Evolutionary conservation across 306 rosid species (phyloP), one percentile per base, ranked within the genome.

Genomic region (Sechiopsis laciniata): DNA sequence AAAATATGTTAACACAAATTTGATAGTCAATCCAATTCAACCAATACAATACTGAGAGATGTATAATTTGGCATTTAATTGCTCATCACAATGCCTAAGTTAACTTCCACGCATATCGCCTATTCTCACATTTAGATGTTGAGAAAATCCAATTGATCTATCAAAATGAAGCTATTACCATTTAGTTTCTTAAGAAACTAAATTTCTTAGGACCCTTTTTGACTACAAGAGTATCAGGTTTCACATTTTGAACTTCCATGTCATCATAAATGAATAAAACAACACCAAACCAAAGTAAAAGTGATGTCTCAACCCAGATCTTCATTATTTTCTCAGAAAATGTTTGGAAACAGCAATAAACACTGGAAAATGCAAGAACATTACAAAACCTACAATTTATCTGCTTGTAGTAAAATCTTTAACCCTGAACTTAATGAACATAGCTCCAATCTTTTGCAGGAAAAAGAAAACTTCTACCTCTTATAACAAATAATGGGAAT

Each of bases 351-450:
- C 71, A 64, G 53, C 52, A 8, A 64, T 17, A 22, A 69, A 46
- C 42, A 48, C 20, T 48, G 57, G 42, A 68, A 6, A 52, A 48
- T 48, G 50, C 73, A 68, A 68, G 70, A 5, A 37, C 19, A 9
- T 48, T 14, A 67, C 54, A 48, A 69, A 45, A 46, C 22, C 48
- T 21, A 46, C 32, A 46, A 21, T 7, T 45, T 21, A 22, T 21
- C 73, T 69, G 42, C 54, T 22, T 48, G 32, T 45, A 68, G 21
- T 69, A 50, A 46, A 48, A 21, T 45, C 22, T 46, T 68, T 48
- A 48, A 46, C 22, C 32, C 37, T 20, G 56, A 68, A 32, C 73
- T 48, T 48, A 46, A 68, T 68, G 73, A 48, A 68, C 73, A 68
- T 19, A 21, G 29, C 53, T 22, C 24, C 40, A 50, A 7, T 48